These are phyloP conservation scores for Hepatocystis sp. DNA, from an alignment of 169 alveolate species.

Conservation along the genomic window DNA sequence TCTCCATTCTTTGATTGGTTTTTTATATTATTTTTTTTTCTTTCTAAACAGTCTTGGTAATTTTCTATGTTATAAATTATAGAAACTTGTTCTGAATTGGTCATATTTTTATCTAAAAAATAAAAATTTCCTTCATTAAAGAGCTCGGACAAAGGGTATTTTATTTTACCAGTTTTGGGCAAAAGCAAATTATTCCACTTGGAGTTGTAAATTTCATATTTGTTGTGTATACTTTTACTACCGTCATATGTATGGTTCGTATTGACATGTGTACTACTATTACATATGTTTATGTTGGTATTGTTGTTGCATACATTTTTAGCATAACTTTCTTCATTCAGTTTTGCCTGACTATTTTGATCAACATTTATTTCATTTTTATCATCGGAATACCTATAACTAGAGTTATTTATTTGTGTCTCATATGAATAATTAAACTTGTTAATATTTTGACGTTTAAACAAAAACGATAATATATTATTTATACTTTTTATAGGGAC, in stretches of 20 bases:
- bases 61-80: conserved; percentile 46
- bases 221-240: neutral
- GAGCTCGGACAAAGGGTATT: conserved; percentile 29
- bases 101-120: conserved; percentile 8
- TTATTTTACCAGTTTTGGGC: conserved; percentile 11
- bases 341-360: too few species aligned
- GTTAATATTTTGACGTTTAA: too few species aligned
- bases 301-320: too few species aligned
- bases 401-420: too few species aligned
- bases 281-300: too few species aligned
- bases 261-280: too few species aligned
- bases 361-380: too few species aligned
- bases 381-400: too few species aligned
- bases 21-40: neutral
- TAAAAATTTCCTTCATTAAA: conserved; percentile 65
- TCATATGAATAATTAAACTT: too few species aligned
- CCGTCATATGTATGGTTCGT: neutral
- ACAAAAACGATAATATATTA: too few species aligned
- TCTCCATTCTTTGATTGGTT: too few species aligned
- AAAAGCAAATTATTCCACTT: neutral
- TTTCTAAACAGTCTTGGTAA: conserved; percentile 30
- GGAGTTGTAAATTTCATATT: neutral
- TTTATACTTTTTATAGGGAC: conserved; percentile 54
- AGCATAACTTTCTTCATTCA: too few species aligned
- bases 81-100: conserved; percentile 19